Conservation (phyloP, 176 grass and related monocot genomes). For the Pontederia paniculata region DNA sequence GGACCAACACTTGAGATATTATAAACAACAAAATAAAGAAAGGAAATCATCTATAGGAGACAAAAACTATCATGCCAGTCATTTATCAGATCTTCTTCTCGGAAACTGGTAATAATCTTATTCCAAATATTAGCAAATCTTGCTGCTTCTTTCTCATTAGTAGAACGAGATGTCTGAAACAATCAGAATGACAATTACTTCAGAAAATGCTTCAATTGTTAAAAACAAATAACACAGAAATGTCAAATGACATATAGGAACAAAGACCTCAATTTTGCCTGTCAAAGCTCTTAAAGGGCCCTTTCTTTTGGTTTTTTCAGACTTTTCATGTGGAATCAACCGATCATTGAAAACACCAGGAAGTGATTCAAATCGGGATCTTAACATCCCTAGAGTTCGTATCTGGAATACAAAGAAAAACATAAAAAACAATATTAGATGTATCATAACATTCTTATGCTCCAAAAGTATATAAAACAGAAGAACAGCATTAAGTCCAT, state of each 20-base stretch:
- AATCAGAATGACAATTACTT: constrained; percentile 4
- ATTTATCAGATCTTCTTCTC: constrained; percentile 79
- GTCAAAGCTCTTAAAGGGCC: constrained; percentile 60
- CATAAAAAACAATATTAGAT: neutral
- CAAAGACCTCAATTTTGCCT: constrained; percentile 47
- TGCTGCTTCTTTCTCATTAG: constrained; percentile 54
- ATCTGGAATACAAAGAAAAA: constrained; percentile 46
- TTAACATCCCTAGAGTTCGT: constrained; percentile 83
- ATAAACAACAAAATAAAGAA: constrained; percentile 1
- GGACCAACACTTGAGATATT: constrained; percentile 3
- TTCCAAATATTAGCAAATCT: constrained; percentile 98
- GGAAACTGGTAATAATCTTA: constrained; percentile 88
- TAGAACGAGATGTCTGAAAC: constrained; percentile 41
- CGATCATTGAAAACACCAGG: constrained; percentile 53
- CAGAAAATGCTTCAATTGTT: constrained; percentile 2
- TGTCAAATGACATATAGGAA: constrained; percentile 6
- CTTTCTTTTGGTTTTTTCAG: constrained; percentile 46
- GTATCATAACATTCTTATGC: neutral
- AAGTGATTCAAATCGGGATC: constrained; percentile 66
- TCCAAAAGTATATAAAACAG: neutral
- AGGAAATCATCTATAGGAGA: constrained; percentile 10
- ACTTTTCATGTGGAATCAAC: constrained; percentile 62
- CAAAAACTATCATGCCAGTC: constrained; percentile 36
- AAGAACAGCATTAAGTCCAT: no score
- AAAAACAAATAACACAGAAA: constrained; percentile 20